Evolutionary conservation across 805 yeast genomes (phyloP), one percentile per base, ranked within the genome.

Genomic region (Yarrowia sp.): DNA sequence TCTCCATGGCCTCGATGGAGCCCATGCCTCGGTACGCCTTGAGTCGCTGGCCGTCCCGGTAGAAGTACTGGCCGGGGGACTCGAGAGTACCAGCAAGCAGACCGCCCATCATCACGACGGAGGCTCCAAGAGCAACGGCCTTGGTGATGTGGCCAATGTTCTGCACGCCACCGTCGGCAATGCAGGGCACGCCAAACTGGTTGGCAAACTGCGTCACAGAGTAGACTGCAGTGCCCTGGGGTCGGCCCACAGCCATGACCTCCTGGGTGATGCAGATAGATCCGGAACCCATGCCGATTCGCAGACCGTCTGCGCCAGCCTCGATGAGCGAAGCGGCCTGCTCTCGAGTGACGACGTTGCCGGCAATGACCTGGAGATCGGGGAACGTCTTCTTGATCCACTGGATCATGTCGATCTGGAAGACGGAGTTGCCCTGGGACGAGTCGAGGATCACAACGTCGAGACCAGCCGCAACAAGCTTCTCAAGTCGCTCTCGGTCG

Each of bases 191-290:
- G 75, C 99, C 99, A 74, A 93, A 94, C 76, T 85, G 83, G 78
- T 86, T 87, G 68, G 98, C 96, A 74, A 94, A 92, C 80, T 93
- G 92, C 67, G 94, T 82, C 62, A 94, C 99, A 68, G 85, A 87
- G 82, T 84, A 92, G 62, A 94, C 98, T 65, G 99, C 99, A 68
- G 98, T 91, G 79, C 98, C 99, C 81, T 94, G 99, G 65, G 99
- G 99, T 83, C 99, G 91, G 79, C 99, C 99, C 80, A 97, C 96
- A 60, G 99, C 99, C 99, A 94, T 94, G 65, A 94, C 99, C 80
- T 94, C 99, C 81, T 94, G 99, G 61, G 99, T 94, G 75, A 94
- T 94, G 84, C 99, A 94, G 75, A 96, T 96, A 66, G 97, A 90
- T 72, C 99, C 99, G 32, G 98, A 90, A 74, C 99, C 99, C 99